Conservation (phyloP, 1,139 yeast species). For the Hemisphaericaspora lyxosophila region DNA sequence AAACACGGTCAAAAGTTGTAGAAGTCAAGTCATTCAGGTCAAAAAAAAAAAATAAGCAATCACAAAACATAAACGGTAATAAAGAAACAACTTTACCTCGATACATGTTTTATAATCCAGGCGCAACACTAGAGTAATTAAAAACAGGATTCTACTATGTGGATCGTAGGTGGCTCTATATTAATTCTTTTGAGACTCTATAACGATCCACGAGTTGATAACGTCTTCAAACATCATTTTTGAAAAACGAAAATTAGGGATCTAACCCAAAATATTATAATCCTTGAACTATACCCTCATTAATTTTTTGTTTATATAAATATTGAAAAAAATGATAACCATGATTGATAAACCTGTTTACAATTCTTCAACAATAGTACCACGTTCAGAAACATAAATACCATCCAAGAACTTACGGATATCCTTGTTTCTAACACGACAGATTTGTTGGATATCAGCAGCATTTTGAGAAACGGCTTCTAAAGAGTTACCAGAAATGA, state of each 20-base stretch:
- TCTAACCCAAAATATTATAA: slow-evolving; percentile 32
- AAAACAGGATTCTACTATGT: slow-evolving; percentile 21
- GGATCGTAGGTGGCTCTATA: slow-evolving; percentile 67
- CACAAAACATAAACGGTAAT: no score
- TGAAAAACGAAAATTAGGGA: slow-evolving; percentile 29
- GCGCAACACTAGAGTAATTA: no score
- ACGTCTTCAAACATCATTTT: no score
- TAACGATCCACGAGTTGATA: slow-evolving; percentile 55
- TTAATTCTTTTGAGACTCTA: slow-evolving; percentile 46
- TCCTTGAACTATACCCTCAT: slow-evolving; percentile 28
- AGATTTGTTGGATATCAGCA: slow-evolving; percentile 97
- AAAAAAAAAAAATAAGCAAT: background rate
- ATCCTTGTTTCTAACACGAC: slow-evolving; percentile 99
- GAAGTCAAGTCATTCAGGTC: slow-evolving; percentile 2
- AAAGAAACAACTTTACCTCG: no score
- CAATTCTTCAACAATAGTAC: slow-evolving; percentile 71
- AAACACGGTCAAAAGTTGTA: no score
- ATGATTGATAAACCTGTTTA: slow-evolving; percentile 23
- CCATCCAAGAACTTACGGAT: slow-evolving; percentile 99
- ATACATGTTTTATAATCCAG: no score
- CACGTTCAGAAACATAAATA: slow-evolving; percentile 98
- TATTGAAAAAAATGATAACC: slow-evolving; percentile 1
- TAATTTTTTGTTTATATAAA: background rate
- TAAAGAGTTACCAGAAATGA: slow-evolving; percentile 92
- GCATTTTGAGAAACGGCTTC: slow-evolving; percentile 98